Evolutionary conservation across 2,329 filamentous ascomycete species (phyloP).

Genomic region (Fusarium nematophilum): DNA sequence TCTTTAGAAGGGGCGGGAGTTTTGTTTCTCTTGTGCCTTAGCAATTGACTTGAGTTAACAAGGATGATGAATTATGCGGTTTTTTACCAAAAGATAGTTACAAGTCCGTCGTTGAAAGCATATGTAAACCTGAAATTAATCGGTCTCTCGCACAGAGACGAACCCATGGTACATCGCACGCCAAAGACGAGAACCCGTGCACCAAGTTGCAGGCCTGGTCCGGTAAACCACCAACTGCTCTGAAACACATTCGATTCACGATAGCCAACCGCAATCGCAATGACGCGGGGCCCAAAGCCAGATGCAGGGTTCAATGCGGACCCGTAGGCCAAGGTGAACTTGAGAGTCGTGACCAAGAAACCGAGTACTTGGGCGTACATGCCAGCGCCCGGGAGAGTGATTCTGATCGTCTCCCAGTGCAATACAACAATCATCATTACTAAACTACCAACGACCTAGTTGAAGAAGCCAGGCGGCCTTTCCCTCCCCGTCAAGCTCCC

Average conservation of each 20-base stretch:
- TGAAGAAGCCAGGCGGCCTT: too few relatives aligned
- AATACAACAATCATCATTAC: conserved; percentile 52
- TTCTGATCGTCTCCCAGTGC: conserved; percentile 53
- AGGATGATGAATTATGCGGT: too few relatives aligned
- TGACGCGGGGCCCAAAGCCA: conserved; percentile 50
- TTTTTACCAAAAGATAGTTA: too few relatives aligned
- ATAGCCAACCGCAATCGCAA: conserved; percentile 48
- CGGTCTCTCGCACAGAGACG: conserved; percentile 32
- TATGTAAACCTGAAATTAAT: conserved; percentile 12
- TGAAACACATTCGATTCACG: conserved; percentile 42
- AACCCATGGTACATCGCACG: conserved; percentile 27
- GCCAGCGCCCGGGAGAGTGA: conserved; percentile 50
- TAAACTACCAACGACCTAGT: conserved; percentile 50
- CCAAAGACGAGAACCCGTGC: conserved; percentile 14
- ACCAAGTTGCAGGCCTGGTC: conserved; percentile 25
- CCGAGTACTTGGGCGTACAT: conserved; percentile 53
- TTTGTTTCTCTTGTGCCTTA: too few relatives aligned
- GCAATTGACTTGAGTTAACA: too few relatives aligned
- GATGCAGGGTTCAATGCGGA: conserved; percentile 52
- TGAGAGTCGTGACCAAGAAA: conserved; percentile 49
- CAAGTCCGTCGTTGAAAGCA: background rate
- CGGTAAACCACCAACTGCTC: conserved; percentile 44
- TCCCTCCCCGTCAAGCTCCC: too few relatives aligned
- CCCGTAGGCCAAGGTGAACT: conserved; percentile 51
- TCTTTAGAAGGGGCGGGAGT: too few relatives aligned